Evolutionary conservation across 2,329 filamentous ascomycete species (phyloP), one percentile per base, ranked within the genome.

Genomic region (Mollisiaceae sp.): DNA sequence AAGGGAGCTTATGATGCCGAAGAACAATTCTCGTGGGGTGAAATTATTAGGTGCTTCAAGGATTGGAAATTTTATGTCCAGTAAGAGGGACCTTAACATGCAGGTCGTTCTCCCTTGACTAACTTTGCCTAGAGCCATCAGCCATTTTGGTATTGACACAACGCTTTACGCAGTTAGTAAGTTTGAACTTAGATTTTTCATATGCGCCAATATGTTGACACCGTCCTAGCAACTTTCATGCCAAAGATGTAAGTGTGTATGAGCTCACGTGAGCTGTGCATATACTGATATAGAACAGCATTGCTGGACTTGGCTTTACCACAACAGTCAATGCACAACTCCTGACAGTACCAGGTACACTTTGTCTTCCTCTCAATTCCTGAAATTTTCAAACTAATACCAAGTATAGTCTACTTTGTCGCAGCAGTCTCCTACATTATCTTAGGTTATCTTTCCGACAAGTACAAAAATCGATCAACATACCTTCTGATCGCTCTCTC

Each of bases 41-140:
- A 63, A 36, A 58, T 63, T 43, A 15, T 47, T 2, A 39, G 54
- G 12, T 57, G 41, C 15, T 50, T 63, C 2, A 59, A 59, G 14
- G 61, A 63, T 57, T 63, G 61, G 61, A 63, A 58, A 35, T 27
- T 59, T n/a, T 63, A 63, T 20, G 22, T 58, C 5, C 54, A 58
- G 61, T 60, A 32, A 39, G 59, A 27, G 8, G 27, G 5, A 32
- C 6, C 6, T 6, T 32, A 32, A 32, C 27, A 32, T 6, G 6
- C 3, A 32, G 27, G 6, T 32, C 3, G 27, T 32, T 32, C 27
- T 32, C 27, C 27, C 27, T 32, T 32, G 27, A 32, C 6, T 32
- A 32, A 32, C 2, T 8, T 9, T 54, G 9, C 9, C 18, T 18
- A 60, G 59, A 20, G 55, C 61, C 24, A 39, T 63, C 41, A 63